These are phyloP conservation scores for Vanrija sp. DNA, from an alignment of 1,284 basidiomycete species.

Conservation along the genomic window DNA sequence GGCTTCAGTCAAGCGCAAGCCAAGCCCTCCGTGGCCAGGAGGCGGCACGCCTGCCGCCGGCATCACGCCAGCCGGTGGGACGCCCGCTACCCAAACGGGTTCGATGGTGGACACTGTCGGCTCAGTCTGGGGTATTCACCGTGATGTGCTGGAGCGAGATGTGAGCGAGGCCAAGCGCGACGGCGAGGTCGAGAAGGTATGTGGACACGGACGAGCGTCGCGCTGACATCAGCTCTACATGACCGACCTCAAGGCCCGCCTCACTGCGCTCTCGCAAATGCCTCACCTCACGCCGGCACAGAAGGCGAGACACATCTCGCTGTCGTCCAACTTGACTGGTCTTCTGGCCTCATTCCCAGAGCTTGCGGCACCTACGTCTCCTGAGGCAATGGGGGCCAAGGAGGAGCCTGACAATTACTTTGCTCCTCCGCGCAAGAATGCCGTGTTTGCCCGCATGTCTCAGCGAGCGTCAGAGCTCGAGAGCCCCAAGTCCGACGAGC, in stretches of 20 bases:
- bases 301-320: constrained; percentile 21
- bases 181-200: constrained; percentile 37
- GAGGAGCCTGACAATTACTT: constrained; percentile 22
- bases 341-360: constrained; percentile 32
- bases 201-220: constrained; percentile 4
- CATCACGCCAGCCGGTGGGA: not conserved
- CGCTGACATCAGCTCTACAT: constrained; percentile 32
- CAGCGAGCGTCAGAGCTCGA: constrained; percentile 18
- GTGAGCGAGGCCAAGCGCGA: constrained; percentile 24
- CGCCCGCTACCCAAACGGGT: no score
- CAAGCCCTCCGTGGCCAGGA: constrained; percentile 24
- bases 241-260: constrained; percentile 34
- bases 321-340: constrained; percentile 18
- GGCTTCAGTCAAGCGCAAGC: constrained; percentile 19
- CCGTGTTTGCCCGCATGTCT: constrained; percentile 32
- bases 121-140: constrained; percentile 35
- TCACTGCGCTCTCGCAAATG: constrained; percentile 22
- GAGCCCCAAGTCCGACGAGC: constrained; percentile 20
- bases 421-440: constrained; percentile 28
- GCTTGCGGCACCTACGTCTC: constrained; percentile 20
- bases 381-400: not conserved
- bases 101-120: constrained; percentile 33
- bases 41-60: not conserved
- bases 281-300: constrained; percentile 20
- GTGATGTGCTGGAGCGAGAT: constrained; percentile 33